Conservation (phyloP, 1,284 basidiomycete species). For the Heterobasidion irregulare region DNA sequence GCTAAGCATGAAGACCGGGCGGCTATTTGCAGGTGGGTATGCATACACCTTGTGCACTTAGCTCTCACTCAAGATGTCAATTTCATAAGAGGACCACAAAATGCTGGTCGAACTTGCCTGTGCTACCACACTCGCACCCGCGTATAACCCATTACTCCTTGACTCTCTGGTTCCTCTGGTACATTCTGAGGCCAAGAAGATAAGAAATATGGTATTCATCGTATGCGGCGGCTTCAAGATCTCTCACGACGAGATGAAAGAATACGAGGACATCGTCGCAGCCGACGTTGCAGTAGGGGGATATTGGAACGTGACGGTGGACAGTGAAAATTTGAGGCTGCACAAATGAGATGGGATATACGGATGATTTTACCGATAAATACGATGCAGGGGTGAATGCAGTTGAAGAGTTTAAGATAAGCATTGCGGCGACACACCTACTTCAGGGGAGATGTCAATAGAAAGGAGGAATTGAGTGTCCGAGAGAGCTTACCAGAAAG, state of each 20-base stretch:
- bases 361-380: background rate
- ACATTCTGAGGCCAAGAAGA: slow-evolving; percentile 19
- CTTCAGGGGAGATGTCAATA: background rate
- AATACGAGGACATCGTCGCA: slow-evolving; percentile 34
- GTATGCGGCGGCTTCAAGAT: slow-evolving; percentile 71
- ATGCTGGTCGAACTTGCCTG: slow-evolving; percentile 66
- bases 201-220: slow-evolving; percentile 42
- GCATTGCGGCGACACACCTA: background rate
- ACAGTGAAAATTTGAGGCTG: slow-evolving; percentile 21
- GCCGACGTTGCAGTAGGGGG: slow-evolving; percentile 19
- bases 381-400: background rate
- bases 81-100: slow-evolving; percentile 59
- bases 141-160: slow-evolving; percentile 52
- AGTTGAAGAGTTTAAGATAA: background rate
- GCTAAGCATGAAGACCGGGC: slow-evolving; percentile 51
- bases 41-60: too few relatives aligned
- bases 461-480: background rate
- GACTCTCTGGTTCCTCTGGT: slow-evolving; percentile 33
- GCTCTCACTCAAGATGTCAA: background rate
- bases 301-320: slow-evolving; percentile 29
- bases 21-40: slow-evolving; percentile 46
- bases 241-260: slow-evolving; percentile 39
- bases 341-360: background rate
- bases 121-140: slow-evolving; percentile 55
- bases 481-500: background rate